Evolutionary conservation across 2,329 filamentous ascomycete species (phyloP).

Genomic region (Penicillium sp.): DNA sequence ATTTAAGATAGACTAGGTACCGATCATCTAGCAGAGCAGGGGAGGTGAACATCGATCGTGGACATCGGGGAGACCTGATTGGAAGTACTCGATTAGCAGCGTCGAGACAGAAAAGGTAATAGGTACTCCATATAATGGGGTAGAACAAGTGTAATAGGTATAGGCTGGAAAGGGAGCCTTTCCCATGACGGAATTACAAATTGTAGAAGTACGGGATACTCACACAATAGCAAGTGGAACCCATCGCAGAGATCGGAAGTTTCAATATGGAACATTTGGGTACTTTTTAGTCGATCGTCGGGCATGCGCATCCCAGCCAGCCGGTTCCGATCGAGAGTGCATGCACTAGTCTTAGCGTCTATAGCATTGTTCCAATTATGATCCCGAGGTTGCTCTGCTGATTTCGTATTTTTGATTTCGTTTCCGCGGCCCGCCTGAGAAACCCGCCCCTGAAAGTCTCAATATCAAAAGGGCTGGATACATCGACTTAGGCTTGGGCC

Average conservation of each 20-base stretch:
- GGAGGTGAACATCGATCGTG: background rate
- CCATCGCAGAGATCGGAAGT: background rate
- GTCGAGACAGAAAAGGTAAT: background rate
- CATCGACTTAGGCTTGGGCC: constrained; percentile 1
- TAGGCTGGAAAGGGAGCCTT: background rate
- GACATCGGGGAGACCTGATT: background rate
- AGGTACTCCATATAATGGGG: background rate
- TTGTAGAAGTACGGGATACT: background rate
- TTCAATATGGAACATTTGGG: background rate
- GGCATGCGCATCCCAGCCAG: constrained; percentile 17
- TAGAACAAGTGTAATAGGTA: background rate
- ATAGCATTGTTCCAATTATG: background rate
- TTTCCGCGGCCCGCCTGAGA: background rate
- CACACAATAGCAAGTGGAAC: background rate
- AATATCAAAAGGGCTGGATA: constrained; percentile 1
- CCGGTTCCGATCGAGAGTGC: constrained; percentile 14
- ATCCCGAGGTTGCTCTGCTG: background rate
- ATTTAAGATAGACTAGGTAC: background rate
- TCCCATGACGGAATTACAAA: background rate
- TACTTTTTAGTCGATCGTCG: background rate
- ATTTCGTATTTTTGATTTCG: background rate
- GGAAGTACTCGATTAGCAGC: background rate
- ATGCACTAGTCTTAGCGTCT: background rate
- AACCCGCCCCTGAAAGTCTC: constrained; percentile 1
- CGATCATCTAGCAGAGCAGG: background rate